phyloP scores from a whole-genome alignment of 768 basidiomycete genomes.

The Leccinum subgranulosum region DNA sequence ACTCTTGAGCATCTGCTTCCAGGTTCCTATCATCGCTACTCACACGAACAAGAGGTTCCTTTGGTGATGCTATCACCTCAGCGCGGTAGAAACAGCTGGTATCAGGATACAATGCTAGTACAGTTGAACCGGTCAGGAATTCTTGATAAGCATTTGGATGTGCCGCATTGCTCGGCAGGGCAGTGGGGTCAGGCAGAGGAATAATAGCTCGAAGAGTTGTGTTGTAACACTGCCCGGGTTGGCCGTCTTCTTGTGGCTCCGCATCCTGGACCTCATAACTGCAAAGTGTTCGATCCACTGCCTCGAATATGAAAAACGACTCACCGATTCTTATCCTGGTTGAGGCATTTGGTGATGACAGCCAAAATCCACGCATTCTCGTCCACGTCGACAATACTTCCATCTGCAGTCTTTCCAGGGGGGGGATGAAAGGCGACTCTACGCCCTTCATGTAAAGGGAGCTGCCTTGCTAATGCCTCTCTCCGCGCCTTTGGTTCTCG shows the following conservation, averaged over 20 bases:
- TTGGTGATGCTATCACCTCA: slow-evolving; percentile 72
- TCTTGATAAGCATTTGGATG: slow-evolving; percentile 70
- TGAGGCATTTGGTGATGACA: slow-evolving; percentile 65
- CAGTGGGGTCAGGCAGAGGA: slow-evolving; percentile 73
- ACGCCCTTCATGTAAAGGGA: slow-evolving; percentile 68
- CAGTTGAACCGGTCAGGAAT: slow-evolving; percentile 67
- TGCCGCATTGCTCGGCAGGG: slow-evolving; percentile 52
- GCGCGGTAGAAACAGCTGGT: slow-evolving; percentile 91
- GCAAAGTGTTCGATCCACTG: background rate
- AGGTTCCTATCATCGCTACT: slow-evolving; percentile 14
- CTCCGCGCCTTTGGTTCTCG: slow-evolving; percentile 68
- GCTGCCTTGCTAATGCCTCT: slow-evolving; percentile 57
- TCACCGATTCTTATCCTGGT: slow-evolving; percentile 68
- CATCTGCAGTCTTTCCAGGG: slow-evolving; percentile 46
- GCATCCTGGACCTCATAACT: slow-evolving; percentile 88
- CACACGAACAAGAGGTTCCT: slow-evolving; percentile 39
- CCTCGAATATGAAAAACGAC: slow-evolving; percentile 6
- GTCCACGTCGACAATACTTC: slow-evolving; percentile 50
- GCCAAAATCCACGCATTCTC: slow-evolving; percentile 75
- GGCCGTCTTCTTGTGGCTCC: slow-evolving; percentile 78
- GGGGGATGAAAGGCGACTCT: slow-evolving; percentile 82
- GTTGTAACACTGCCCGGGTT: slow-evolving; percentile 66
- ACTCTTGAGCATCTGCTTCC: slow-evolving; percentile 7
- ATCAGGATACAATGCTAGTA: slow-evolving; percentile 88
- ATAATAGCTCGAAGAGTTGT: slow-evolving; percentile 71